phyloP scores from a whole-genome alignment of 768 basidiomycete genomes.

The Pluteus cervinus region DNA sequence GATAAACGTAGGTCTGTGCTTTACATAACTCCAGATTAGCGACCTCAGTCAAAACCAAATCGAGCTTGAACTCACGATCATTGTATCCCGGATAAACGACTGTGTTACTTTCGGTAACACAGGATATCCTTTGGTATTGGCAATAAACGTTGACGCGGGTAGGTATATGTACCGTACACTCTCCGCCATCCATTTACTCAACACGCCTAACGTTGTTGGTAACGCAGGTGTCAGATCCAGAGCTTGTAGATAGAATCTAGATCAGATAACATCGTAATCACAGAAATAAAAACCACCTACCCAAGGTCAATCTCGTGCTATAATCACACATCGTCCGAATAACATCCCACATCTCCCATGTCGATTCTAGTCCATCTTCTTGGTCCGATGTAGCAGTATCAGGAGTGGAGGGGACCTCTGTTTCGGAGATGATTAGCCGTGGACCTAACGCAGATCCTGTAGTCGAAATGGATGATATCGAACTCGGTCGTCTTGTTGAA shows the following conservation, averaged over 20 bases:
- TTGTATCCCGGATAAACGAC: slow-evolving; percentile 81
- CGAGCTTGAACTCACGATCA: slow-evolving; percentile 54
- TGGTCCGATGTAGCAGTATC: too few species aligned
- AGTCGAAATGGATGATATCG: too few species aligned
- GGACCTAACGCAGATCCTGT: too few species aligned
- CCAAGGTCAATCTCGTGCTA: slow-evolving; percentile 62
- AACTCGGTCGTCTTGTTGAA: too few species aligned
- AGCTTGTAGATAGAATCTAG: slow-evolving; percentile 40
- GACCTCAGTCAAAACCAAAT: slow-evolving; percentile 12
- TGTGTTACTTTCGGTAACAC: slow-evolving; percentile 94
- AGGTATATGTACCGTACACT: slow-evolving; percentile 86
- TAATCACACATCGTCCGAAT: slow-evolving; percentile 89
- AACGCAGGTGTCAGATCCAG: slow-evolving; percentile 89
- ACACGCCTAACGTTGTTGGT: slow-evolving; percentile 67
- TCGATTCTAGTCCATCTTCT: slow-evolving; percentile 59
- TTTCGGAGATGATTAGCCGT: too few species aligned
- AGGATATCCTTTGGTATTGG: slow-evolving; percentile 94
- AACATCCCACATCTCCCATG: slow-evolving; percentile 99
- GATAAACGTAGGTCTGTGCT: slow-evolving; percentile 86
- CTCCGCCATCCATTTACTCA: slow-evolving; percentile 90
- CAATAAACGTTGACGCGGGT: slow-evolving; percentile 87
- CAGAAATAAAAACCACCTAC: slow-evolving; percentile 36
- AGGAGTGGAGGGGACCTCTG: too few species aligned
- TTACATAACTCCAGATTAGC: slow-evolving; percentile 14
- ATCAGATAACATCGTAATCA: slow-evolving; percentile 6